These are phyloP conservation scores for Morella rubra DNA, from an alignment of 306 rosid genomes.

Conservation along the genomic window DNA sequence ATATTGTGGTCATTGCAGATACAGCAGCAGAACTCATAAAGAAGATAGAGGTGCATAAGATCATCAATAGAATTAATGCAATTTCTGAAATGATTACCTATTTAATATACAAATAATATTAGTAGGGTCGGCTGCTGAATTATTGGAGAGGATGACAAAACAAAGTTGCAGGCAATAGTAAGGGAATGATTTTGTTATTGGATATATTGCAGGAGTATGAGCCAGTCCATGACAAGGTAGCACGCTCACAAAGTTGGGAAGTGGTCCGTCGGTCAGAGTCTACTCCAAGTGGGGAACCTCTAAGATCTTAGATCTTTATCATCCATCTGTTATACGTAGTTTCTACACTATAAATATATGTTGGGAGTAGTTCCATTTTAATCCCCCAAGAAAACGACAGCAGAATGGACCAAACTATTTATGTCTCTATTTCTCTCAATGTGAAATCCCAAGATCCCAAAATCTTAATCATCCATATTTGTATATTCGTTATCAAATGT, in stretches of 20 bases:
- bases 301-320: slow-evolving; percentile 39
- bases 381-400: slow-evolving; percentile 1
- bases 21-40: slow-evolving; percentile 51
- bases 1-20: slow-evolving; percentile 55
- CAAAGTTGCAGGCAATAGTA: slow-evolving; percentile 20
- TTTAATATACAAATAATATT: not conserved
- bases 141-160: slow-evolving; percentile 26
- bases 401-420: slow-evolving; percentile 7
- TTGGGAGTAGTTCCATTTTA: slow-evolving; percentile 17
- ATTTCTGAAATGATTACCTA: not conserved
- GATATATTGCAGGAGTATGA: slow-evolving; percentile 45
- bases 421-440: slow-evolving; percentile 9
- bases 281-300: slow-evolving; percentile 40
- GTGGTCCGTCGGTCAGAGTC: slow-evolving; percentile 43
- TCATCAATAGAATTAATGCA: slow-evolving; percentile 11
- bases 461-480: not conserved
- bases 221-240: slow-evolving; percentile 55
- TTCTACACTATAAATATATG: not conserved
- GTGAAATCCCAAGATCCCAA: slow-evolving; percentile 23
- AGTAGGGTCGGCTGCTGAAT: slow-evolving; percentile 22
- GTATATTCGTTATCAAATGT: slow-evolving; percentile 29
- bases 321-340: slow-evolving; percentile 14
- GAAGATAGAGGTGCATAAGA: slow-evolving; percentile 57
- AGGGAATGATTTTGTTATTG: slow-evolving; percentile 13
- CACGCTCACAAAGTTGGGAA: slow-evolving; percentile 58